Base-by-base conservation (phyloP, 768 basidiomycete species). In the Hericium rajendrae region DNA sequence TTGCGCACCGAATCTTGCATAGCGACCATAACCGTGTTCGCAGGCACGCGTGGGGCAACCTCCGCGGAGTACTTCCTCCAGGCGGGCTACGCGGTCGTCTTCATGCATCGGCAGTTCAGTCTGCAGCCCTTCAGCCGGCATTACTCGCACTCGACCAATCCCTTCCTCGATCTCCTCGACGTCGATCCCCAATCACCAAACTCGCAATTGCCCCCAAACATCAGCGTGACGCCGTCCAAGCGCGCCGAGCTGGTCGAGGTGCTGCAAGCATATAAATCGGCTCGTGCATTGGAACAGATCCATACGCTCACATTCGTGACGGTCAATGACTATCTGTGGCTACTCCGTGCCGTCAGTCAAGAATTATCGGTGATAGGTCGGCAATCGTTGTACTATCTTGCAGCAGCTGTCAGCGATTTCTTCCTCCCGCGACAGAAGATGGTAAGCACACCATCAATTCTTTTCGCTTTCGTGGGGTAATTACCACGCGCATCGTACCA, bases 51-150 rank as follows among this genome's bases (percentile, higher is more conserved):
- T 66, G 97, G 97, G 46, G 91, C 97, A 32, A 94, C 95, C 0
- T 98, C 97, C 18, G 95, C 97, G 2, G 97, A 99, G 72, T 97
- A 98, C 74, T 97, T 99, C 70, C 81, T 98, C 59, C 83, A 87
- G 64, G 85, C 89, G 6, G 89, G 87, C 57, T 98, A 98, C 74
- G 94, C 94, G 24, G 97, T 99, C 70, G 93, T 99, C 63, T 99
- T 99, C 75, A 89, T 99, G 82, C 95, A 99, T 71, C 79, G 95
- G 20, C 93, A 97, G 71, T 95, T 97, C 76, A 97, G 94, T 62
- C 81, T 98, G 46, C 93, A 97, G 66, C 97, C 97, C 0, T 99
- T 95, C 78, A 94, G 91, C 68, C 75, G 97, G 51, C 95, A 99
- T 69, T 99, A 98, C 72, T 97, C 94, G 9, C 95, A 99, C 70